Base-by-base conservation (phyloP, 805 yeast species). In the Metschnikowia chrysomelidarum region DNA sequence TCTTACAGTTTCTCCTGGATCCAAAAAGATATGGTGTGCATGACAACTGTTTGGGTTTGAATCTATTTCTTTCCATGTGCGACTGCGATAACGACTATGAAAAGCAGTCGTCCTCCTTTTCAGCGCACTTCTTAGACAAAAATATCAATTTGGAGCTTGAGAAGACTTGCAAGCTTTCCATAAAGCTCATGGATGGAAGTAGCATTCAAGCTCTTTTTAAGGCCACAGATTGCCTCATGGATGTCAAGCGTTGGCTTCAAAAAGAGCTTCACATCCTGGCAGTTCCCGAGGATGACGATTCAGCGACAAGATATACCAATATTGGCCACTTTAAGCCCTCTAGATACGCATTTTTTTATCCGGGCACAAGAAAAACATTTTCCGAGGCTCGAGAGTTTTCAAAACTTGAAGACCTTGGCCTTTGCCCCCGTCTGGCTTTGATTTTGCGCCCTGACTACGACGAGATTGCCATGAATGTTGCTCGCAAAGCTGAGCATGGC, bases 361-460 rank as follows among this genome's bases (percentile, higher is more conserved):
- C 71, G 4, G 49, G 49, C 2, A 87, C 82, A 41, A 62, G 78
- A 2, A 73, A 70, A 4, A 73, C 76, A 0, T 67, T 50, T 35
- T 39, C 57, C 9, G 63, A 59, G 19, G 83, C 82, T 32, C 91
- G 87, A 47, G 68, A 69, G 37, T 60, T 49, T 27, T 48, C 60
- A 40, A 60, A 78, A 3, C 62, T 88, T 24, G 54, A 54, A 17
- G 71, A 66, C 3, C 62, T 88, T 36, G 78, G 76, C 15, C 62
- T 88, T 33, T 69, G 75, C 11, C 89, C 91, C 2, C 68, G 94
- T 38, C 80, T 94, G 8, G 86, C 83, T 0, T 57, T 88, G 30
- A 79, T 86, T 16, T 62, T 88, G 44, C 83, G 84, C 51, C 89
- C 93, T 0, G 63, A 69, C 19, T 61, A 49, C 50, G 64, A 53